Conservation (phyloP, 176 grass and related monocot genomes). For the Leersia perrieri region DNA sequence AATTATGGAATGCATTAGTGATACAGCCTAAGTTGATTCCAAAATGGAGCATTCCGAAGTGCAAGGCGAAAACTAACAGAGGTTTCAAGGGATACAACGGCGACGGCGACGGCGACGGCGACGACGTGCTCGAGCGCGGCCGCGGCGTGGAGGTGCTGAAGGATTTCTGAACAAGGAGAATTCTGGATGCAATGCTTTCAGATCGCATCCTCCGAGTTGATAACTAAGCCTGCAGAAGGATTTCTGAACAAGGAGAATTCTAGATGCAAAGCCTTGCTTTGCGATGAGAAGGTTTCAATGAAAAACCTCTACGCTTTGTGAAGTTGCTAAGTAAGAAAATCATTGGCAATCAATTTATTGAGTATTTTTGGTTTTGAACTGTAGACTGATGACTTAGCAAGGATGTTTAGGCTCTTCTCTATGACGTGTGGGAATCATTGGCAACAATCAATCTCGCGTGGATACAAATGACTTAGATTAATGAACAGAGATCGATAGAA, state of each 20-base stretch:
- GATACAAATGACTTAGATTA: no score
- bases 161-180: constrained; percentile 71
- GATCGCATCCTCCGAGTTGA: constrained; percentile 56
- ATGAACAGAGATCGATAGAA: no score
- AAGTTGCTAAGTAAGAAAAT: not conserved
- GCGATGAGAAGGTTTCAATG: constrained; percentile 60
- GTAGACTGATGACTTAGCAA: constrained; percentile 63
- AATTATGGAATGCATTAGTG: no score
- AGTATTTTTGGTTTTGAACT: not conserved
- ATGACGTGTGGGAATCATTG: no score
- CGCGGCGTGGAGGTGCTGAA: no score
- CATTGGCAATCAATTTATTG: not conserved
- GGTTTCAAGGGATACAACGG: no score
- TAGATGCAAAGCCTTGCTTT: constrained; percentile 65
- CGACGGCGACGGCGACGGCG: no score
- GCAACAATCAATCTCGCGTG: no score
- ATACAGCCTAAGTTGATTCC: no score
- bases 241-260: constrained; percentile 73
- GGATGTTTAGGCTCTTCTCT: constrained; percentile 81
- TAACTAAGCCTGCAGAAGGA: constrained; percentile 38
- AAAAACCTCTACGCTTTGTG: not conserved
- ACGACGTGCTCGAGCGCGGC: no score
- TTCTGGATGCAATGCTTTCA: constrained; percentile 54
- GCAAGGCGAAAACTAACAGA: no score
- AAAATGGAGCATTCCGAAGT: no score